Conservation (phyloP, 331 rosid species). For the Telfairia occidentalis region DNA sequence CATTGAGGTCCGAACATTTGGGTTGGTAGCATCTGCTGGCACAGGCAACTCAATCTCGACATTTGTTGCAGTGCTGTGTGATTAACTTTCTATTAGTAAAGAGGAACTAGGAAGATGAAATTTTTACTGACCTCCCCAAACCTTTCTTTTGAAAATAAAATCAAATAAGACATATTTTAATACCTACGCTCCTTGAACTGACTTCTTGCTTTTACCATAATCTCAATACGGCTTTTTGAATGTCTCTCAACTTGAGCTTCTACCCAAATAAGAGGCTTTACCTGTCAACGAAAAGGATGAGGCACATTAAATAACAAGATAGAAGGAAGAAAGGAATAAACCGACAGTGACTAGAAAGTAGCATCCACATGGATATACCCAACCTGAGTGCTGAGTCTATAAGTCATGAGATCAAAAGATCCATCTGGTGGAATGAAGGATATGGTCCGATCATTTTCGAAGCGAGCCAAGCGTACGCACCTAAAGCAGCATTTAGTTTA, state of each 20-base stretch:
- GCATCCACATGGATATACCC: slow-evolving; percentile 10
- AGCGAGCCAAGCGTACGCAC: slow-evolving; percentile 98
- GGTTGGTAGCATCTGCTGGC: slow-evolving; percentile 83
- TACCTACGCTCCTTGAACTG: slow-evolving; percentile 99
- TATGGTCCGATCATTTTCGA: slow-evolving; percentile 95
- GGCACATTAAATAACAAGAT: neutral
- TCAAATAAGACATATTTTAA: neutral
- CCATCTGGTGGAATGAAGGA: slow-evolving; percentile 98
- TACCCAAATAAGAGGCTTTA: slow-evolving; percentile 88
- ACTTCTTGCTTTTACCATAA: slow-evolving; percentile 89
- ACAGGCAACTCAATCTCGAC: slow-evolving; percentile 93
- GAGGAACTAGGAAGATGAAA: slow-evolving; percentile 11
- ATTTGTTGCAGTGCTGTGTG: slow-evolving; percentile 81
- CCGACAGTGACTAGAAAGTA: neutral
- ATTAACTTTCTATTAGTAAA: slow-evolving; percentile 22
- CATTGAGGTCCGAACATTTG: slow-evolving; percentile 85
- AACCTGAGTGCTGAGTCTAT: slow-evolving; percentile 95
- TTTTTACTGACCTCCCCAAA: slow-evolving; percentile 5
- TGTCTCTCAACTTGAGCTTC: slow-evolving; percentile 96
- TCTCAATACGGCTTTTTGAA: slow-evolving; percentile 94
- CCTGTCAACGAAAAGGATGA: slow-evolving; percentile 34
- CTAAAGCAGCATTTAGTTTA: slow-evolving; percentile 33
- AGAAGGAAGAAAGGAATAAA: neutral
- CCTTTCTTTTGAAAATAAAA: slow-evolving; percentile 6
- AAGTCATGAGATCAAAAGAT: slow-evolving; percentile 91